Evolutionary conservation across 164 flowering plant genomes (phyloP).

Genomic region (Umbilicus rupestris): DNA sequence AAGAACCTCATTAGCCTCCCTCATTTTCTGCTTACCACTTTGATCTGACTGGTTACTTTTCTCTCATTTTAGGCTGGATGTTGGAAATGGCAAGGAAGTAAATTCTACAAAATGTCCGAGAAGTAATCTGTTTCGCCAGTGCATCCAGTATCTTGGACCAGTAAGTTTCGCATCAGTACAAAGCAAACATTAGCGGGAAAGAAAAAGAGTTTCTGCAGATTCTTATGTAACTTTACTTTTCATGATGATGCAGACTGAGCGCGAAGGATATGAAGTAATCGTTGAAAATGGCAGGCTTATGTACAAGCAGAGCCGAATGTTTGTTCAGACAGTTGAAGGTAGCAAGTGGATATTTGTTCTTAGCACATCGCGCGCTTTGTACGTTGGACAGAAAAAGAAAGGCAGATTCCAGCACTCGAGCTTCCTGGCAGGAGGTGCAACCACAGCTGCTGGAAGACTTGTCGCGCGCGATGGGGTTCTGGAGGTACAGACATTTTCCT

Average conservation of each 20-base stretch:
- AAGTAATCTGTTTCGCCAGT: constrained; percentile 41
- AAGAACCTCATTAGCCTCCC: neutral
- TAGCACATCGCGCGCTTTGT: constrained; percentile 46
- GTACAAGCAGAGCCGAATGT: constrained; percentile 33
- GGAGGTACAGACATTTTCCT: constrained; percentile 21
- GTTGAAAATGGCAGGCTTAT: constrained; percentile 53
- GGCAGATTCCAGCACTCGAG: constrained; percentile 79
- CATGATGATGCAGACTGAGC: constrained; percentile 44
- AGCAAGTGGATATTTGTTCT: constrained; percentile 78
- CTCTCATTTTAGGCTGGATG: constrained; percentile 44
- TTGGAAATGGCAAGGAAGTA: constrained; percentile 67
- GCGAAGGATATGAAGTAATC: constrained; percentile 56
- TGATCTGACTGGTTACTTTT: neutral
- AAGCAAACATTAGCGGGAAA: neutral
- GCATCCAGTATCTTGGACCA: constrained; percentile 68
- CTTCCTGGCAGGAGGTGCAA: constrained; percentile 70
- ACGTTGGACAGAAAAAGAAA: constrained; percentile 65
- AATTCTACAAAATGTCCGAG: constrained; percentile 44
- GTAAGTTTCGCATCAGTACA: constrained; percentile 29
- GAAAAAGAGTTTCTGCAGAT: neutral
- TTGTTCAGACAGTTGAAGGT: constrained; percentile 35
- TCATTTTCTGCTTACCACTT: neutral
- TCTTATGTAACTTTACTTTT: neutral
- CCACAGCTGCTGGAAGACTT: constrained; percentile 64
- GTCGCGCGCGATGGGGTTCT: constrained; percentile 55